phyloP scores from a whole-genome alignment of 257 asterid species.

The Mitragyna speciosa region DNA sequence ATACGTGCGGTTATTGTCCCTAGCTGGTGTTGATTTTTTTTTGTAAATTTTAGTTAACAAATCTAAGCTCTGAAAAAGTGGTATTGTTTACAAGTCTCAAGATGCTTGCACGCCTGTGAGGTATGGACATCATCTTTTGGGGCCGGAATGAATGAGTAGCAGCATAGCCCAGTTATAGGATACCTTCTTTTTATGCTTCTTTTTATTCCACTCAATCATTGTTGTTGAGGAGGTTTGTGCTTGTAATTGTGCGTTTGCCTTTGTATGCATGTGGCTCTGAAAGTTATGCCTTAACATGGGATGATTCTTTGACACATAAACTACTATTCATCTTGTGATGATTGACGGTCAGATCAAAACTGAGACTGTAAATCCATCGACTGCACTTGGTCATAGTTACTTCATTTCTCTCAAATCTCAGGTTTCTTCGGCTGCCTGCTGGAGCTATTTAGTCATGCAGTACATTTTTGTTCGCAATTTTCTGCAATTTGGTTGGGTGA shows the following conservation, averaged over 20 bases:
- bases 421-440: too few relatives aligned
- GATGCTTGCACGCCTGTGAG: not conserved
- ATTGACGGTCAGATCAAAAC: too few relatives aligned
- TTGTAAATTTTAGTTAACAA: not conserved
- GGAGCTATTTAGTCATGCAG: too few relatives aligned
- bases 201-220: not conserved
- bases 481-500: not conserved
- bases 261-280: not conserved
- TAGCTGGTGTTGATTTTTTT: too few relatives aligned
- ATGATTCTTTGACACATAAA: not conserved
- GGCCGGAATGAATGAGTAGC: not conserved
- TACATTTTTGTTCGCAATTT: not conserved
- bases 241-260: conserved; percentile 1
- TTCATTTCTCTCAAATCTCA: too few relatives aligned
- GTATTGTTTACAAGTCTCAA: not conserved
- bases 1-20: not conserved
- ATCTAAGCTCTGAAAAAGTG: conserved; percentile 12
- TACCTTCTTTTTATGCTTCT: not conserved
- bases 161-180: not conserved
- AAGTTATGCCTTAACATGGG: not conserved
- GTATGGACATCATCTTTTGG: too few relatives aligned
- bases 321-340: too few relatives aligned
- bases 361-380: too few relatives aligned
- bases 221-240: not conserved
- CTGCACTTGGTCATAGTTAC: too few relatives aligned